These are phyloP conservation scores for Penicillium occitanis DNA, from an alignment of 2,329 filamentous ascomycete genomes.

Conservation along the genomic window DNA sequence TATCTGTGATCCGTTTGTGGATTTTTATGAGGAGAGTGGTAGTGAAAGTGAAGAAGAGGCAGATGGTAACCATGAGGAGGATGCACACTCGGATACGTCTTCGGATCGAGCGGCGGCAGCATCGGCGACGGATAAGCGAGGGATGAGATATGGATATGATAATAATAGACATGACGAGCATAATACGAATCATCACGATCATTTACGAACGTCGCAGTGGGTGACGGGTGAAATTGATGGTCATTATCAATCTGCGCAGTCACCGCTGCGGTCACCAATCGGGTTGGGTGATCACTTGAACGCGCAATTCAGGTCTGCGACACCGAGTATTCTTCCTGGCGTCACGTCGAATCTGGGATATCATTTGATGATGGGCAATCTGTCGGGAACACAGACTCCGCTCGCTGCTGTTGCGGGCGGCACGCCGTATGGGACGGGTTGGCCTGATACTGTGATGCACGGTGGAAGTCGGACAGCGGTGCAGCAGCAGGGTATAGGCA, in stretches of 20 bases:
- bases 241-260: constrained; percentile 25
- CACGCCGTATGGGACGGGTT: constrained; percentile 40
- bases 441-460: constrained; percentile 30
- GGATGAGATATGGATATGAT: constrained; percentile 10
- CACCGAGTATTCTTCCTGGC: constrained; percentile 47
- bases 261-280: constrained; percentile 37
- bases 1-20: constrained; percentile 89
- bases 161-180: constrained; percentile 14
- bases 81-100: constrained; percentile 48
- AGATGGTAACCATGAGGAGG: constrained; percentile 26
- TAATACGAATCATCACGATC: constrained; percentile 29
- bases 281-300: constrained; percentile 41
- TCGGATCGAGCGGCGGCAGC: constrained; percentile 28
- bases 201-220: constrained; percentile 32
- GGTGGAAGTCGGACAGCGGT: background rate
- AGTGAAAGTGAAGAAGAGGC: constrained; percentile 26
- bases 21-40: constrained; percentile 85
- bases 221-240: constrained; percentile 29
- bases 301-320: constrained; percentile 45
- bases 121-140: constrained; percentile 22
- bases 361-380: constrained; percentile 48
- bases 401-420: constrained; percentile 47
- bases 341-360: constrained; percentile 52
- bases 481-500: background rate
- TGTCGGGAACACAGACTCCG: constrained; percentile 51